Evolutionary conservation across 1,284 basidiomycete genomes (phyloP).

Genomic region (Peniophora sp.): DNA sequence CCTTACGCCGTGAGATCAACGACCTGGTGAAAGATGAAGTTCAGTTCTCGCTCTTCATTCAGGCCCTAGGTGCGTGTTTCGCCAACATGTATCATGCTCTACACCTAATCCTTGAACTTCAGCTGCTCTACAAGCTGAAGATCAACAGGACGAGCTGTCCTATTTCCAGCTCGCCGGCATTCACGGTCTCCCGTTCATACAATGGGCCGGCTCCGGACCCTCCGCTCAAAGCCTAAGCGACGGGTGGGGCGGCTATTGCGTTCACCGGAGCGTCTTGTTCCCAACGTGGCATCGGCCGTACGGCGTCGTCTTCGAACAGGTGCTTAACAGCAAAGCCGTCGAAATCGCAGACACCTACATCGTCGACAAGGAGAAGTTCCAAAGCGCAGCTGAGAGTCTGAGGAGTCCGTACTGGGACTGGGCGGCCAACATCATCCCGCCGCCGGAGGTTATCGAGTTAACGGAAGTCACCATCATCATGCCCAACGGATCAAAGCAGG

Average conservation of each 20-base stretch:
- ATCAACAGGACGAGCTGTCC: not conserved
- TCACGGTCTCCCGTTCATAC: not conserved
- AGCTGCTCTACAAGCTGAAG: not conserved
- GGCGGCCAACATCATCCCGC: constrained; percentile 32
- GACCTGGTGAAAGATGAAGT: not conserved
- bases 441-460: constrained; percentile 31
- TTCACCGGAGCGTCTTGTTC: constrained; percentile 13
- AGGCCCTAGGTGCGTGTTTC: not conserved
- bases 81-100: not conserved
- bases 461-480: constrained; percentile 29
- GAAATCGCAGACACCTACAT: constrained; percentile 4
- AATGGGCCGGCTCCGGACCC: not conserved
- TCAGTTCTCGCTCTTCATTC: not conserved
- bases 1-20: not conserved
- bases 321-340: constrained; percentile 2
- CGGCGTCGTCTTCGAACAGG: constrained; percentile 13
- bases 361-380: not conserved
- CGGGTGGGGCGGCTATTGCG: constrained; percentile 10
- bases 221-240: not conserved
- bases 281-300: constrained; percentile 17
- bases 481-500: constrained; percentile 23
- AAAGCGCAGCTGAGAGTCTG: not conserved
- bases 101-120: not conserved
- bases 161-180: not conserved
- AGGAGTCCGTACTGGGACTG: constrained; percentile 10